These are phyloP conservation scores for Diaporthe sp. DNA, from an alignment of 2,329 filamentous ascomycete species.

Conservation along the genomic window DNA sequence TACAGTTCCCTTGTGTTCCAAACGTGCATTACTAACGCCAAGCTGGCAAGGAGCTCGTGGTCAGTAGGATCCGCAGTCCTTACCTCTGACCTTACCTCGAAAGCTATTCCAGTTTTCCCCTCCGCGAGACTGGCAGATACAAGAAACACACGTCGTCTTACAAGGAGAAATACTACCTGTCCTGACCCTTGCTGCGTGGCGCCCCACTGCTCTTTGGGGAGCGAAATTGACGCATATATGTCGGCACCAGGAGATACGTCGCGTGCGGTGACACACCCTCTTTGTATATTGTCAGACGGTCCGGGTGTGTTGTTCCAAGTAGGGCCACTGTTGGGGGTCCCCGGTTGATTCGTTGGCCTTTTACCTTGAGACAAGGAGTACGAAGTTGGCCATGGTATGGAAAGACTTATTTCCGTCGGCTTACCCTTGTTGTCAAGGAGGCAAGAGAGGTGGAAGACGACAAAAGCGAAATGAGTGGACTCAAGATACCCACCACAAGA, in stretches of 20 bases:
- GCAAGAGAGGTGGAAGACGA: conserved; percentile 44
- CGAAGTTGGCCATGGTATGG: conserved; percentile 6
- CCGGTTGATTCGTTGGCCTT: conserved; percentile 4
- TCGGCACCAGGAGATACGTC: conserved; percentile 2
- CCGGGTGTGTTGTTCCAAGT: neutral
- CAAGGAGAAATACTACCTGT: conserved; percentile 42
- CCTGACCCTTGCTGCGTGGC: conserved; percentile 34
- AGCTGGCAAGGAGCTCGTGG: conserved; percentile 40
- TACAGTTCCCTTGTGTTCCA: conserved; percentile 7
- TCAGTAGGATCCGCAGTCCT: conserved; percentile 47
- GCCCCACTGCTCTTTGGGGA: conserved; percentile 4
- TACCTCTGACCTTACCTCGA: conserved; percentile 51
- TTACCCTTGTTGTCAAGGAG: conserved; percentile 49
- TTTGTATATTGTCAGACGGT: neutral
- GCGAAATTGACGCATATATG: neutral
- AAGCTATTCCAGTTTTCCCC: conserved; percentile 33
- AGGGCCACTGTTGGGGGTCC: conserved; percentile 5
- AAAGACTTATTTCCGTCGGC: conserved; percentile 40
- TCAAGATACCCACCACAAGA: conserved; percentile 64
- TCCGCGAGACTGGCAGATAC: conserved; percentile 28
- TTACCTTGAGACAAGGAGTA: conserved; percentile 34
- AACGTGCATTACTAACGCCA: conserved; percentile 7
- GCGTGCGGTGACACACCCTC: neutral
- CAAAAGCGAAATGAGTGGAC: conserved; percentile 44
- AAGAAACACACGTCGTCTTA: conserved; percentile 35